Evolutionary conservation across 371 early-diverging fungal genomes (phyloP).

Genomic region (Syncephalis plumigaleata): DNA sequence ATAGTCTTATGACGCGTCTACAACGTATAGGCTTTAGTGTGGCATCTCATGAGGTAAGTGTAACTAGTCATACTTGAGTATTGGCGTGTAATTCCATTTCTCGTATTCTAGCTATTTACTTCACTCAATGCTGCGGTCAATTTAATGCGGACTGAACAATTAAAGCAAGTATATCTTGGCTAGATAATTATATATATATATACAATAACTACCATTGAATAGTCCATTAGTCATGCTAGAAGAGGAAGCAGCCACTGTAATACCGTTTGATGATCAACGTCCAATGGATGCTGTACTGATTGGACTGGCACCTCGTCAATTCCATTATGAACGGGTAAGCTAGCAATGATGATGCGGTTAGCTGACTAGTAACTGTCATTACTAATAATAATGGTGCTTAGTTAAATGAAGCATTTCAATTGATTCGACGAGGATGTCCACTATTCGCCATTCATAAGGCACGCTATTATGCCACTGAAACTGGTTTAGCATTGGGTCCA

Average conservation of each 20-base stretch:
- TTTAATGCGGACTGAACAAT: constrained; percentile 14
- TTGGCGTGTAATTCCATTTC: not conserved
- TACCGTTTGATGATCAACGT: constrained; percentile 26
- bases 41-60: constrained; percentile 30
- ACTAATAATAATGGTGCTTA: constrained; percentile 9
- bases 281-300: constrained; percentile 63
- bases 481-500: constrained; percentile 57
- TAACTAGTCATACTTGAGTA: not conserved
- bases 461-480: constrained; percentile 45
- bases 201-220: not conserved
- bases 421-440: constrained; percentile 10
- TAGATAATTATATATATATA: too few relatives aligned
- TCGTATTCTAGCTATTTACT: constrained; percentile 37
- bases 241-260: constrained; percentile 50
- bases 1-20: constrained; percentile 28
- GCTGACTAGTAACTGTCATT: constrained; percentile 9
- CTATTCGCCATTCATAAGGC: constrained; percentile 70
- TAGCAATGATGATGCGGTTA: constrained; percentile 1
- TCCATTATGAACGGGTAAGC: constrained; percentile 33
- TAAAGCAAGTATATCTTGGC: not conserved
- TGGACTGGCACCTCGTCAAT: constrained; percentile 58
- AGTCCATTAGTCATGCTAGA: constrained; percentile 63
- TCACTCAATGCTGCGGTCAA: constrained; percentile 58
- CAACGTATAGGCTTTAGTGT: constrained; percentile 45
- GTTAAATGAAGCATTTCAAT: constrained; percentile 1